Base-by-base conservation (phyloP, 495 filamentous ascomycete species). In the Lasiosphaeria ovina region DNA sequence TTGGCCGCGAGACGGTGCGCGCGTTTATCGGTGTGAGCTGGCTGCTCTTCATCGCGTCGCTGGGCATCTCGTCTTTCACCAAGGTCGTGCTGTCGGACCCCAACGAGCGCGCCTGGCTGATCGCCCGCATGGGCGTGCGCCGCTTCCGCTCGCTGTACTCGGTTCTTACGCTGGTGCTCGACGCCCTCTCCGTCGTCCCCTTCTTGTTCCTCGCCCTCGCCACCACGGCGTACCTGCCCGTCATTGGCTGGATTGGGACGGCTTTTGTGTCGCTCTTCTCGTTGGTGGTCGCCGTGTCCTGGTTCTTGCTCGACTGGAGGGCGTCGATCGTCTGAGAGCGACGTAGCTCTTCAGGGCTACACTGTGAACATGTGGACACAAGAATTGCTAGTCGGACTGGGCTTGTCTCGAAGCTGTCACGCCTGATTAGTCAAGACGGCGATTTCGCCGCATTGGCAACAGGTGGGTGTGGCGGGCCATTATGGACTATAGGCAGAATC, bases 401-500 rank as follows among this genome's bases (percentile, higher is more conserved):
- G 24, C 24, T 24, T 24, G 24, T 24, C 24, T 2, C 0, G 24
- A 24, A 24, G 24, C 24, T 24, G 24, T 24, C 24, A 24, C 24
- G 24, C 24, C 1, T 24, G 24, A 24, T 24, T 24, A 24, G 24
- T 24, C 24, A 24, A 24, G 24, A 24, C 24, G 24, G 24, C 24
- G 24, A 24, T 24, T 24, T 24, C 24, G 44, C 44, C 17, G 44
- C 24, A 24, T 24, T 24, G 24, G 24, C 0, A 24, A 24, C 24
- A 24, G 24, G 24, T 24, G 24, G 24, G 24, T 24, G 24, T 24
- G 24, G 24, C 24, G 24, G 24, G 2, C 24, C 24, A 24, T 24
- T 24, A 24, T 24, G 24, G 38, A 42, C 8, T 42, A 51, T 55
- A 61, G 59, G 59, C 59, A 61, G 56, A 61, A 61, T 61, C n/a